phyloP scores from a whole-genome alignment of 148 eudicot species.

The Vaccinium vitisidaea region DNA sequence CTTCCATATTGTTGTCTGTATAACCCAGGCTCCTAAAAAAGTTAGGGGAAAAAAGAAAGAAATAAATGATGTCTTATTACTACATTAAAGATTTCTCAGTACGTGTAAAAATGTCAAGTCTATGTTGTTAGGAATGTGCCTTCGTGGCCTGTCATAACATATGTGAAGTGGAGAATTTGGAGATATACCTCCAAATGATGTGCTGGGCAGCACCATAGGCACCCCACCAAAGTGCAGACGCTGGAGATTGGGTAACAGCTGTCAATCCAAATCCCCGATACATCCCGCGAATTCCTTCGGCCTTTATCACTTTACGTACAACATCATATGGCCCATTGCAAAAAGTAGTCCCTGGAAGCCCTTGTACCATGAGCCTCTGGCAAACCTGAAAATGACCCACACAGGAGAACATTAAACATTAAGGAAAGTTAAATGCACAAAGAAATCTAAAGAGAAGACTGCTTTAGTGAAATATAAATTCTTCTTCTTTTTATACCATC shows the following conservation, averaged over 20 bases:
- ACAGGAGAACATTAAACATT: slow-evolving; percentile 1
- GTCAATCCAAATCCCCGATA: slow-evolving; percentile 78
- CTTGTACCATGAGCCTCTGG: slow-evolving; percentile 81
- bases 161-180: background rate
- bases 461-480: background rate
- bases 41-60: background rate
- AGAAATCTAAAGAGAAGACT: background rate
- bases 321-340: slow-evolving; percentile 64
- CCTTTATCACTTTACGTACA: slow-evolving; percentile 43
- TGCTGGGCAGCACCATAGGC: slow-evolving; percentile 73
- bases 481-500: background rate
- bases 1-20: slow-evolving; percentile 32
- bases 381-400: slow-evolving; percentile 33
- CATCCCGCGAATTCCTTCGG: slow-evolving; percentile 70
- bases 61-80: background rate
- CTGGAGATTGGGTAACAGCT: slow-evolving; percentile 63
- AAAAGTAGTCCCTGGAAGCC: slow-evolving; percentile 53
- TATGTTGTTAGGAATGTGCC: too few species aligned
- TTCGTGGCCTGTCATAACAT: too few species aligned
- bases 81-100: background rate
- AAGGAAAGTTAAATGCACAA: slow-evolving; percentile 5
- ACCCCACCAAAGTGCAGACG: slow-evolving; percentile 91
- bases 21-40: slow-evolving; percentile 57
- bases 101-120: background rate
- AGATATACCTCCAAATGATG: slow-evolving; percentile 64